A percentile compares a stretch with the other conserved stretches of the same genome.
Conservation (phyloP, 1,284 basidiomycete species). For the Leucocoprinus gongylophorus region DNA sequence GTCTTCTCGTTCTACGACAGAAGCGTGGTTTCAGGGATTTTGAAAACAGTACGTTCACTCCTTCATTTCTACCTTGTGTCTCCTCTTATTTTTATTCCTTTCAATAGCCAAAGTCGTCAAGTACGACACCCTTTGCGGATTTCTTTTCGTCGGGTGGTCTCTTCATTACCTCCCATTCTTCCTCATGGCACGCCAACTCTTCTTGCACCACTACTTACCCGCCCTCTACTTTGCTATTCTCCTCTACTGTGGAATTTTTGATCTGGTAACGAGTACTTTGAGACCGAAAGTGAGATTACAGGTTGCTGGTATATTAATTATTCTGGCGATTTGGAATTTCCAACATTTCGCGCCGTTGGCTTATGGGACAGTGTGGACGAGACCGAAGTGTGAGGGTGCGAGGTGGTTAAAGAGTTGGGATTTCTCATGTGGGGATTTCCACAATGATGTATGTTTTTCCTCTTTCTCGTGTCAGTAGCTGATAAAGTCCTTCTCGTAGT, state of each 20-base stretch:
- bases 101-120: constrained; percentile 78
- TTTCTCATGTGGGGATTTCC: constrained; percentile 78
- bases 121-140: constrained; percentile 87
- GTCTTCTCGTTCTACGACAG: constrained; percentile 77
- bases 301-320: constrained; percentile 65
- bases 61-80: not conserved
- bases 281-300: constrained; percentile 74
- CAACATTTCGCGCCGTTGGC: constrained; percentile 75
- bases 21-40: constrained; percentile 92
- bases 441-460: constrained; percentile 42
- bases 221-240: constrained; percentile 93
- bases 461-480: not conserved
- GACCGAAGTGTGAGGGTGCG: constrained; percentile 65
- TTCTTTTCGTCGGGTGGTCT: constrained; percentile 91
- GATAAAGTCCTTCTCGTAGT: constrained; percentile 30
- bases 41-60: constrained; percentile 65
- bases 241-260: constrained; percentile 74
- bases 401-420: constrained; percentile 94
- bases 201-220: constrained; percentile 96
- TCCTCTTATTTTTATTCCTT: not conserved
- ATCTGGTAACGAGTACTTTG: constrained; percentile 75
- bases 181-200: constrained; percentile 93
- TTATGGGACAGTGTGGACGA: constrained; percentile 89
- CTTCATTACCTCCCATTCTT: constrained; percentile 96
- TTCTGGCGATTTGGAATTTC: constrained; percentile 77